Conservation (phyloP, 2,329 filamentous ascomycete species). For the Xylaria sp. region DNA sequence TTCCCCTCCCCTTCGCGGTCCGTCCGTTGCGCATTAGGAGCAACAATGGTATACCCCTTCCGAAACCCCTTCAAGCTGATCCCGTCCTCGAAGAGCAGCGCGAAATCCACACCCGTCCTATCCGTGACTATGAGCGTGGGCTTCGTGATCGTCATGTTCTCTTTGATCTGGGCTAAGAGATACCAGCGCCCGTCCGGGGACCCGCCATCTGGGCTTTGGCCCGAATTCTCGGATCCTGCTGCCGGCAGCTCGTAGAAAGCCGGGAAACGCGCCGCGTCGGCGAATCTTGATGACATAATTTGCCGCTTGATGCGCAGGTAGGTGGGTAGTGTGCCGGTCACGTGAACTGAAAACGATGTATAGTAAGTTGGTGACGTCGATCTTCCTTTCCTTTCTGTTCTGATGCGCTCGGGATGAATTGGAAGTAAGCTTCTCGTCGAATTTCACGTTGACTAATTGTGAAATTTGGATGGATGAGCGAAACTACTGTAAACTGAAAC, state of each 20-base stretch:
- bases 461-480: not conserved
- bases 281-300: slow-evolving; percentile 13
- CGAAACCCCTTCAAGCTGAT: slow-evolving; percentile 44
- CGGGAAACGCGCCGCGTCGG: slow-evolving; percentile 17
- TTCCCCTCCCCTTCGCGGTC: slow-evolving; percentile 45
- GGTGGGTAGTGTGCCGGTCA: not conserved
- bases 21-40: slow-evolving; percentile 45
- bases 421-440: not conserved
- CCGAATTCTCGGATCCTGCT: slow-evolving; percentile 11
- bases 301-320: not conserved
- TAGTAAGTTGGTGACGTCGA: not conserved
- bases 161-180: slow-evolving; percentile 41
- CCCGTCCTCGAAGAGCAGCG: slow-evolving; percentile 52
- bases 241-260: slow-evolving; percentile 29
- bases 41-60: slow-evolving; percentile 47
- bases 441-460: not conserved
- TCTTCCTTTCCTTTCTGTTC: too few relatives aligned
- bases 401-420: too few relatives aligned
- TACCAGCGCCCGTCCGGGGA: slow-evolving; percentile 34
- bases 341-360: too few relatives aligned
- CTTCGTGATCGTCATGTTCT: slow-evolving; percentile 52
- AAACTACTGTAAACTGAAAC: slow-evolving; percentile 13
- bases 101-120: slow-evolving; percentile 47
- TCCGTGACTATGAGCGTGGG: slow-evolving; percentile 55
- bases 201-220: not conserved